Conservation (phyloP, 2,329 filamentous ascomycete species). For the Colletotrichum tanaceti region DNA sequence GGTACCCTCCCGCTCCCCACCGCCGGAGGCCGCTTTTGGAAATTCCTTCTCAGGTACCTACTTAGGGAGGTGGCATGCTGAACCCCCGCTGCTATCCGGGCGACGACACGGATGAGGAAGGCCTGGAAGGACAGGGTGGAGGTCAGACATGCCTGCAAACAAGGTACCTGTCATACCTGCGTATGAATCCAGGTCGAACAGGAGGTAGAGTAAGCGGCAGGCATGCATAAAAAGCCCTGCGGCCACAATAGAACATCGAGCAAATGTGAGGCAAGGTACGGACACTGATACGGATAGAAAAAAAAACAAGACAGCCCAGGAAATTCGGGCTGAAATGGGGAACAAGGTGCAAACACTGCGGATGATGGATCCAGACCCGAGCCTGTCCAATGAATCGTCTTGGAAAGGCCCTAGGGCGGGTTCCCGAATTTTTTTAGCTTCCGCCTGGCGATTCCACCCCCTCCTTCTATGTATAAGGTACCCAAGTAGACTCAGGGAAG, state of each 20-base stretch:
- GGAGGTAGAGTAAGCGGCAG: neutral
- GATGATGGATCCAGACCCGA: constrained; percentile 24
- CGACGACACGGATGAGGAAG: constrained; percentile 27
- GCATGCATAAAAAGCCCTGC: constrained; percentile 9
- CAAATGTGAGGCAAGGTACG: neutral
- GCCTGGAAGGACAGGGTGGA: neutral
- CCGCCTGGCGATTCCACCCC: constrained; percentile 28
- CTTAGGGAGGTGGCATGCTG: constrained; percentile 7
- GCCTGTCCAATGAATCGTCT: constrained; percentile 38
- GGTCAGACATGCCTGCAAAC: constrained; percentile 1
- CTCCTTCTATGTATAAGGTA: constrained; percentile 5
- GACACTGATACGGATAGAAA: too few relatives aligned
- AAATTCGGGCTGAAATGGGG: constrained; percentile 33
- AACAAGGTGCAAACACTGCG: constrained; percentile 19
- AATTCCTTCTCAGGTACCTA: neutral
- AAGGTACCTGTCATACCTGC: neutral
- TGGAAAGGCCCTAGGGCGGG: constrained; percentile 32
- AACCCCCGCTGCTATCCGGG: constrained; percentile 33
- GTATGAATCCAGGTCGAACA: neutral
- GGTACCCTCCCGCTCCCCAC: constrained; percentile 24
- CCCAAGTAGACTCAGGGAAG: too few relatives aligned
- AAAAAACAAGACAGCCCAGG: constrained; percentile 18
- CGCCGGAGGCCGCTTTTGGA: constrained; percentile 24
- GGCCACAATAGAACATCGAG: neutral
- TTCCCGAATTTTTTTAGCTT: constrained; percentile 39